A percentile compares a stretch with the other conserved stretches of the same genome.
Conservation (phyloP, 306 rosid genomes). For the Leucaena leucocephala region DNA sequence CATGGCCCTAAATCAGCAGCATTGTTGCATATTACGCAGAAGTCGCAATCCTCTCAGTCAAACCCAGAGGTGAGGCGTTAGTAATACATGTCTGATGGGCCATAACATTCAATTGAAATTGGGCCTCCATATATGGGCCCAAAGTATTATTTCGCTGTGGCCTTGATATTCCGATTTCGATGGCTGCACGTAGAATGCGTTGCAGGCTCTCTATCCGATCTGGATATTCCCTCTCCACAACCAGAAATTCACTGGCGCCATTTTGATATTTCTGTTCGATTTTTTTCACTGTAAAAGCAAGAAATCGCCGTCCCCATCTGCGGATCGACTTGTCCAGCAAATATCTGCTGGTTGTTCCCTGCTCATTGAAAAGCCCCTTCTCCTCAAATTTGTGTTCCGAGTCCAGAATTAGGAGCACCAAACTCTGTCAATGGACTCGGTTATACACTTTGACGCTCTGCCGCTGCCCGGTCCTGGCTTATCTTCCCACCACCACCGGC, state of each 20-base stretch:
- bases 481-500: conserved; percentile 34
- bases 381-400: neutral
- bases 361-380: neutral
- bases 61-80: no score
- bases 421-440: conserved; percentile 51
- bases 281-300: neutral
- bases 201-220: neutral
- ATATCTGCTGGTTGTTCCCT: neutral
- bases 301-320: neutral
- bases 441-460: conserved; percentile 37
- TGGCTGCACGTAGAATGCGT: neutral
- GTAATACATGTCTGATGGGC: neutral
- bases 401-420: conserved; percentile 13
- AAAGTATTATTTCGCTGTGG: neutral
- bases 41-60: no score
- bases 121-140: neutral
- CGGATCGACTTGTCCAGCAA: neutral
- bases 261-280: neutral
- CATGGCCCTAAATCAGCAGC: no score
- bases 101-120: neutral
- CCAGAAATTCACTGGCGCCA: neutral
- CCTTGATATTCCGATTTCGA: neutral
- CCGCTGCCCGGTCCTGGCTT: conserved; percentile 34
- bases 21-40: no score
- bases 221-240: neutral